phyloP scores from a whole-genome alignment of 23 red algal genomes.

The Gracilaria domingensis region DNA sequence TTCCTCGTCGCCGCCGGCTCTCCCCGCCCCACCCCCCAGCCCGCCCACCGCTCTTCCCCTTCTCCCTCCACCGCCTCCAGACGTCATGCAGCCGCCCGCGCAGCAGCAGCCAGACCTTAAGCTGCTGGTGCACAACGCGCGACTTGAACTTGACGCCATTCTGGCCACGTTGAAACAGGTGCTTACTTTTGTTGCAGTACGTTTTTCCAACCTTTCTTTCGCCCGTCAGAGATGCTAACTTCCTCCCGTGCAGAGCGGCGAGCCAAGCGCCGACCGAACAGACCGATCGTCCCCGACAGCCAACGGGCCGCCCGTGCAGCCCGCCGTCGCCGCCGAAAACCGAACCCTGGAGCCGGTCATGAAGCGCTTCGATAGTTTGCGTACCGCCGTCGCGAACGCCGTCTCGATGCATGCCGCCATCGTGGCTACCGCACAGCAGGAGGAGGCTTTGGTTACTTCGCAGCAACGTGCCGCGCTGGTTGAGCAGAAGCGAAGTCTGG shows the following conservation, averaged over 20 bases:
- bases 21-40: neutral
- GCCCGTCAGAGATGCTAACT: neutral
- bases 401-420: constrained; percentile 24
- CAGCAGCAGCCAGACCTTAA: constrained; percentile 11
- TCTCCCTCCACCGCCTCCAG: neutral
- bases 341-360: constrained; percentile 25
- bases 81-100: constrained; percentile 16
- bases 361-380: constrained; percentile 24
- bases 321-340: neutral
- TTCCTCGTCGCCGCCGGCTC: neutral
- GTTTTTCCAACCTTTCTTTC: neutral
- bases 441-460: neutral
- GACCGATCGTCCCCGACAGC: neutral
- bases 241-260: neutral
- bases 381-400: constrained; percentile 22
- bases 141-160: constrained; percentile 37
- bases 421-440: constrained; percentile 6
- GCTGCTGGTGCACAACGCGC: constrained; percentile 36
- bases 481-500: constrained; percentile 18
- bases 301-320: neutral
- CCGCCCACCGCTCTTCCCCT: neutral
- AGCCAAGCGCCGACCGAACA: neutral
- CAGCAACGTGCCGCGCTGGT: constrained; percentile 4
- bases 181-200: constrained; percentile 21
- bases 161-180: constrained; percentile 44